Evolutionary conservation across 257 asterid species (phyloP).

Genomic region (Solanum lignicaule): DNA sequence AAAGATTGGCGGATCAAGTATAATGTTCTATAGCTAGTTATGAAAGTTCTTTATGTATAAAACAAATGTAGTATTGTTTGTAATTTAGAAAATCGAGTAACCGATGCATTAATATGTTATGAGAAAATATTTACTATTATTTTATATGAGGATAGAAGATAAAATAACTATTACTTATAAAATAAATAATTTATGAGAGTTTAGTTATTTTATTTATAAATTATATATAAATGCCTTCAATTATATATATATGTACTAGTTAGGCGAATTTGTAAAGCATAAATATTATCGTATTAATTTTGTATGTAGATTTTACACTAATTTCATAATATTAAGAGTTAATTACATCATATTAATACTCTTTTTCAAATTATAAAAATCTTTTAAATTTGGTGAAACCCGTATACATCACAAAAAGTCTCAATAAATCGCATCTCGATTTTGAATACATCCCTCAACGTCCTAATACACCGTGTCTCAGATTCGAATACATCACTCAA

Average conservation of each 20-base stretch:
- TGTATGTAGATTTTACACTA: not conserved
- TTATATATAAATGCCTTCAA: not conserved
- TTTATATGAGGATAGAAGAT: not conserved
- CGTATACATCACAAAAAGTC: not conserved
- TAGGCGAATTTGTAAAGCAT: not conserved
- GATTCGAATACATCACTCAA: too few species aligned
- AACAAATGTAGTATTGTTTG: not conserved
- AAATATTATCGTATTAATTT: not conserved
- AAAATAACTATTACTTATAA: too few species aligned
- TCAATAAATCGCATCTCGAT: not conserved
- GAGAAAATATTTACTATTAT: not conserved
- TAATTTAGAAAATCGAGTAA: not conserved
- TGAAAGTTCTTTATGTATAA: not conserved
- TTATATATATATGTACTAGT: not conserved
- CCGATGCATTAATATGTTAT: not conserved
- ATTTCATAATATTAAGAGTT: not conserved
- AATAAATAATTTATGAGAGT: too few species aligned
- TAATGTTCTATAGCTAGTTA: not conserved
- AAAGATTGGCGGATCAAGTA: too few species aligned
- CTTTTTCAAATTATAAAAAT: rapidly evolving
- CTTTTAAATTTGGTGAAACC: too few species aligned
- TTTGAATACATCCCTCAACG: not conserved
- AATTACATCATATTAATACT: too few species aligned
- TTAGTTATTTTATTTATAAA: too few species aligned
- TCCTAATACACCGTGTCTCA: too few species aligned